phyloP scores from a whole-genome alignment of 257 asterid species.

The Cinchona pubescens region DNA sequence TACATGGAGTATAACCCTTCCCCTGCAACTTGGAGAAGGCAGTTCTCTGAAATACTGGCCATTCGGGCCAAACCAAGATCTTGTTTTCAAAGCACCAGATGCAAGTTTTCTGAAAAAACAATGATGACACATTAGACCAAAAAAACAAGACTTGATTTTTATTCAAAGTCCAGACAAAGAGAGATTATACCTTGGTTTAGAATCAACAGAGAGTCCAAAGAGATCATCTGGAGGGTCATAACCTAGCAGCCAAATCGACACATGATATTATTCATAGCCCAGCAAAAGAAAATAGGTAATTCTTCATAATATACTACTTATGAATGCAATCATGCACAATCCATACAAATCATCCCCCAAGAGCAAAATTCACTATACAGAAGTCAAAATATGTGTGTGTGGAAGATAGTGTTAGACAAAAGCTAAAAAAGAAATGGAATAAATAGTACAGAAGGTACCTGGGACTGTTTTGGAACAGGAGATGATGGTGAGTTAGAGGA shows the following conservation, averaged over 20 bases:
- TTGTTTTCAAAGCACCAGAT: slow-evolving; percentile 58
- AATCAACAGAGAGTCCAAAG: slow-evolving; percentile 63
- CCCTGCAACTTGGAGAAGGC: slow-evolving; percentile 96
- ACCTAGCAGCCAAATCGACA: slow-evolving; percentile 44
- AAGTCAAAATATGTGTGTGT: background rate
- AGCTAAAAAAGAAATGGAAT: background rate
- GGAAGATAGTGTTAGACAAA: too few species aligned
- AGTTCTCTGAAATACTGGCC: slow-evolving; percentile 88
- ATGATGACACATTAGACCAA: slow-evolving; percentile 12
- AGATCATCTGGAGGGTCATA: slow-evolving; percentile 88
- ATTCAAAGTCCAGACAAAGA: too few species aligned
- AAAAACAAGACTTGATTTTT: too few species aligned
- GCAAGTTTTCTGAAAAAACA: slow-evolving; percentile 44
- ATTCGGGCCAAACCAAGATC: slow-evolving; percentile 97
- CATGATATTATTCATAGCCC: slow-evolving; percentile 1
- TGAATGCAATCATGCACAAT: background rate
- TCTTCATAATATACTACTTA: background rate
- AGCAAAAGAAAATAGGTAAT: background rate
- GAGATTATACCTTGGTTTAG: slow-evolving; percentile 62
- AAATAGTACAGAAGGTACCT: slow-evolving; percentile 28
- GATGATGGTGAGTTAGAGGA: slow-evolving; percentile 27
- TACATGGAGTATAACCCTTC: slow-evolving; percentile 88
- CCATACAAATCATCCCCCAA: background rate
- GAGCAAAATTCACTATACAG: background rate
- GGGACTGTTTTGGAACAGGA: slow-evolving; percentile 38